Percentiles rank a stretch among this genome's conserved stretches.
These are phyloP conservation scores for Ophiostoma montium DNA, from an alignment of 2,329 filamentous ascomycete species.

Conservation along the genomic window DNA sequence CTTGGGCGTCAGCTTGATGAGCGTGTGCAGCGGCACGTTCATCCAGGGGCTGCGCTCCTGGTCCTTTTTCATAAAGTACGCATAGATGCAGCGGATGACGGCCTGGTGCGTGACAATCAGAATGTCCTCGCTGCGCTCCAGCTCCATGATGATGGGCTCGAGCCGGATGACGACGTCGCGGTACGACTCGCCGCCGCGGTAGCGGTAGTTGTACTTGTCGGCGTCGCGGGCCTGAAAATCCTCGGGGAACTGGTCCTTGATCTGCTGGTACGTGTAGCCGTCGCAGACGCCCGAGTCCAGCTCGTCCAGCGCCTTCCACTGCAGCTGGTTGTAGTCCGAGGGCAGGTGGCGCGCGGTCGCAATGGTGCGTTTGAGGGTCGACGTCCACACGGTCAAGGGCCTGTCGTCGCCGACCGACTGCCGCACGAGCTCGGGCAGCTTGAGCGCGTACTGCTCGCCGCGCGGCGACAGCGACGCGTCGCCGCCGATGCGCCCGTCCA, in stretches of 20 bases:
- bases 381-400: constrained; percentile 49
- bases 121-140: constrained; percentile 91
- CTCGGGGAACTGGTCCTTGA: constrained; percentile 79
- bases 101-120: constrained; percentile 97
- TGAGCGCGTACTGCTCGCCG: constrained; percentile 74
- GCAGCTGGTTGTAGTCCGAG: constrained; percentile 74
- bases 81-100: constrained; percentile 91
- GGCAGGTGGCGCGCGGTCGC: constrained; percentile 78
- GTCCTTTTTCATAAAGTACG: constrained; percentile 96
- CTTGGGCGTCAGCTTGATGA: constrained; percentile 90
- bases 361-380: constrained; percentile 65
- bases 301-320: constrained; percentile 98
- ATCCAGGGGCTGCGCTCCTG: constrained; percentile 94
- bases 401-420: constrained; percentile 64
- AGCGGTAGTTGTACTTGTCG: constrained; percentile 99
- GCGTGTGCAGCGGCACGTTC: constrained; percentile 89
- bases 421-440: constrained; percentile 70
- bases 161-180: constrained; percentile 94
- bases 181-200: constrained; percentile 89
- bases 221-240: constrained; percentile 93
- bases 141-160: constrained; percentile 98
- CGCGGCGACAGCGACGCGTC: constrained; percentile 77
- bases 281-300: constrained; percentile 95
- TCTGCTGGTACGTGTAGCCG: constrained; percentile 89
- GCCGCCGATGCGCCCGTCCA: constrained; percentile 81